A percentile compares a stretch with the other conserved stretches of the same genome.
phyloP scores from a whole-genome alignment of 768 basidiomycete species.

The Termitomyces sp. region DNA sequence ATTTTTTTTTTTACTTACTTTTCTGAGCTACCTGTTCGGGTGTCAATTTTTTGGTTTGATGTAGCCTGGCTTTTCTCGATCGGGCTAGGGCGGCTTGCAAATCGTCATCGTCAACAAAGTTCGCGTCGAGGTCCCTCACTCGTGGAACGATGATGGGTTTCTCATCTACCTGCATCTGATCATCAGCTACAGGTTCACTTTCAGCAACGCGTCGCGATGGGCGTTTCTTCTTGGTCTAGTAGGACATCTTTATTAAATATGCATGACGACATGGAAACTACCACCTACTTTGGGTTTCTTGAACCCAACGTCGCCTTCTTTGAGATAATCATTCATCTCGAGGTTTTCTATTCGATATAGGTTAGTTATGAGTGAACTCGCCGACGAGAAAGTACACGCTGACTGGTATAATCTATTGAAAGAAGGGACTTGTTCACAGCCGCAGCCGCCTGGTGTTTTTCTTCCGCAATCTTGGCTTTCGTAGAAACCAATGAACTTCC shows the following conservation, averaged over 20 bases:
- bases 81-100: conserved; percentile 89
- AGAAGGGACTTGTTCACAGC: conserved; percentile 76
- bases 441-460: conserved; percentile 48
- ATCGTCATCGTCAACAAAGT: conserved; percentile 98
- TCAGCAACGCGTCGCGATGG: conserved; percentile 61
- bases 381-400: conserved; percentile 23
- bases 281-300: conserved; percentile 81
- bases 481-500: conserved; percentile 51
- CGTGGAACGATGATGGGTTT: conserved; percentile 62
- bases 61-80: conserved; percentile 75
- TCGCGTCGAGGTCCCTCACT: conserved; percentile 70
- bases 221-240: conserved; percentile 90
- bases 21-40: conserved; percentile 79
- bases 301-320: conserved; percentile 90
- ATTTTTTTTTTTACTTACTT: conserved; percentile 47
- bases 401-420: conserved; percentile 87
- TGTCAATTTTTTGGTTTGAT: conserved; percentile 67
- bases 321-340: conserved; percentile 79
- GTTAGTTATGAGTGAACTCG: background rate
- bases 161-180: conserved; percentile 77
- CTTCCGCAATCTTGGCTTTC: conserved; percentile 33
- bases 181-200: conserved; percentile 25
- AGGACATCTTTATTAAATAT: conserved; percentile 2
- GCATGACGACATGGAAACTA: background rate
- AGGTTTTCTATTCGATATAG: conserved; percentile 60